Conservation (phyloP, 805 yeast species). For the Peterozyma toletana region DNA sequence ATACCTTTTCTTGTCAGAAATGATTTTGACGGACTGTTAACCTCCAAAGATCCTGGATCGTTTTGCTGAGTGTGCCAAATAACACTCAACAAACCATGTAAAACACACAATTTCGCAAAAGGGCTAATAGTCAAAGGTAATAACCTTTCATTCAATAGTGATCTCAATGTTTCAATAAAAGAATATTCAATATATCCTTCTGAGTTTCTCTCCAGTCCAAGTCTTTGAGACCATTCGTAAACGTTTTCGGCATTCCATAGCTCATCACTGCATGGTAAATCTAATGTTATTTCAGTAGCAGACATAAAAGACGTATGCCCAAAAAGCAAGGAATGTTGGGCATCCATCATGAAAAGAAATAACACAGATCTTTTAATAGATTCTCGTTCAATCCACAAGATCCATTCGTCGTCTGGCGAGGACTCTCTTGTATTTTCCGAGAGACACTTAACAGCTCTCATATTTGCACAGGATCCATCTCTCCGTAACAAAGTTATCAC, state of each 20-base stretch:
- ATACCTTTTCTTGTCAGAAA: too few species aligned
- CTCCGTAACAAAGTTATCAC: too few species aligned
- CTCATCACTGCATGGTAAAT: constrained; percentile 16
- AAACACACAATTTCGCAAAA: constrained; percentile 14
- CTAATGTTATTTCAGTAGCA: constrained; percentile 16
- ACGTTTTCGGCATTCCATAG: constrained; percentile 11
- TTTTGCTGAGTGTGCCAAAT: constrained; percentile 15
- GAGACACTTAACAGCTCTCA: too few species aligned
- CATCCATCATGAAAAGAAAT: too few species aligned
- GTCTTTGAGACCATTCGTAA: neutral
- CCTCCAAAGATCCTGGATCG: constrained; percentile 15
- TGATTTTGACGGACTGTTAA: too few species aligned
- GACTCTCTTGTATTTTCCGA: too few species aligned
- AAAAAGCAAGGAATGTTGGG: too few species aligned
- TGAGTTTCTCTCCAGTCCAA: constrained; percentile 7
- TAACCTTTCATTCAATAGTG: constrained; percentile 13
- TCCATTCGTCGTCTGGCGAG: too few species aligned
- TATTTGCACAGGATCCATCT: too few species aligned
- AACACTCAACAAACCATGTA: constrained; percentile 18
- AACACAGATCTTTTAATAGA: too few species aligned
- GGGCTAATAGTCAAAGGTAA: constrained; percentile 13
- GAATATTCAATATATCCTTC: constrained; percentile 8
- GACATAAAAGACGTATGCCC: too few species aligned
- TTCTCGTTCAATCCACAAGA: too few species aligned
- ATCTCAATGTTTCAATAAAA: constrained; percentile 13